Evolutionary conservation across 1,284 basidiomycete species (phyloP).

Genomic region (Trichosporon faecale): DNA sequence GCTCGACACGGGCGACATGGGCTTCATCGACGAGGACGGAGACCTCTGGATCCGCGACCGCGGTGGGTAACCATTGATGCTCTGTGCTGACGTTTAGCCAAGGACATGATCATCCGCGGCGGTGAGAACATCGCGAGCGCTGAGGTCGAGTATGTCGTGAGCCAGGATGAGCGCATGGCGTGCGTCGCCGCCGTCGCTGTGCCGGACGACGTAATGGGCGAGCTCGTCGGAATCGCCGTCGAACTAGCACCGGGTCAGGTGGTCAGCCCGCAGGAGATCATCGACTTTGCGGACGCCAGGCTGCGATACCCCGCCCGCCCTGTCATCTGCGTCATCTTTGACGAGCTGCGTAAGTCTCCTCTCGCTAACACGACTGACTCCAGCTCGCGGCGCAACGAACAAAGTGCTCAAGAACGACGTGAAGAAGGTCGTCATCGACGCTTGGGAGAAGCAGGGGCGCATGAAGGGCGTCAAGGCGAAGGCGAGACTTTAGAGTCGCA

Average conservation of each 20-base stretch:
- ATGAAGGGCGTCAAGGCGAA: constrained; percentile 8
- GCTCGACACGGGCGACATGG: constrained; percentile 48
- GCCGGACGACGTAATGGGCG: constrained; percentile 40
- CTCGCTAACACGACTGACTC: not conserved
- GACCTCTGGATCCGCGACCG: constrained; percentile 34
- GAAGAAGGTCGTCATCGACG: constrained; percentile 23
- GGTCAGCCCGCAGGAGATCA: constrained; percentile 18
- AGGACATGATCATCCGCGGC: constrained; percentile 47
- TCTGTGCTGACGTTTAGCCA: constrained; percentile 3
- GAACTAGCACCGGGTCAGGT: constrained; percentile 25
- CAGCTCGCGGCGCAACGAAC: constrained; percentile 23
- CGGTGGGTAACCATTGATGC: not conserved
- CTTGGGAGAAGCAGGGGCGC: constrained; percentile 20
- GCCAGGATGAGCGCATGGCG: constrained; percentile 33
- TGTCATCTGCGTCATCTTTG: constrained; percentile 18
- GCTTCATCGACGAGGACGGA: constrained; percentile 37
- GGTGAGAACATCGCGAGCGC: constrained; percentile 48
- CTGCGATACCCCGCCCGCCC: constrained; percentile 24
- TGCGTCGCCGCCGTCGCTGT: constrained; percentile 43
- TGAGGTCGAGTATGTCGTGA: constrained; percentile 47
- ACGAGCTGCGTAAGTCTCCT: constrained; percentile 21
- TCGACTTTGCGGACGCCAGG: constrained; percentile 18
- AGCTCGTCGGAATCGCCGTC: constrained; percentile 42
- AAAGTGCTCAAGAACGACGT: constrained; percentile 24
- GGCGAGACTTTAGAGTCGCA: constrained; percentile 15